A percentile compares a stretch with the other conserved stretches of the same genome.
Conservation (phyloP, 176 grass and related monocot species). For the Guadua angustifolia region DNA sequence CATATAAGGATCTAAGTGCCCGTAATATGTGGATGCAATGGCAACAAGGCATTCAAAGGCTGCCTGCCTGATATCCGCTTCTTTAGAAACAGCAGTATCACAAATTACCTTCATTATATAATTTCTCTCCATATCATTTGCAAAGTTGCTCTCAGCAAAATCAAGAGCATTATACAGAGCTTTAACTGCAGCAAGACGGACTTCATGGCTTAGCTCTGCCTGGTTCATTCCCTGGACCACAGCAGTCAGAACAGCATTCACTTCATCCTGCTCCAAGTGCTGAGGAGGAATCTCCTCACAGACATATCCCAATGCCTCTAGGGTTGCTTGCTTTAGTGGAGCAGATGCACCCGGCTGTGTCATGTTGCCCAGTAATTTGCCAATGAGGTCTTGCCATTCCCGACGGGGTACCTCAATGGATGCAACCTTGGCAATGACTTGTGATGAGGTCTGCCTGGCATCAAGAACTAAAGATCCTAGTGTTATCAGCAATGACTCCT, state of each 20-base stretch:
- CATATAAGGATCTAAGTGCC: slow-evolving; percentile 70
- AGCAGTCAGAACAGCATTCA: slow-evolving; percentile 82
- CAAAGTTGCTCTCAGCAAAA: slow-evolving; percentile 90
- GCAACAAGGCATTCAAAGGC: slow-evolving; percentile 89
- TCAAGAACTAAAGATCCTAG: slow-evolving; percentile 72
- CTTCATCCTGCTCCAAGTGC: slow-evolving; percentile 76
- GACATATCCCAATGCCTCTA: slow-evolving; percentile 89
- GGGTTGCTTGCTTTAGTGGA: slow-evolving; percentile 79
- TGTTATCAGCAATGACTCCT: slow-evolving; percentile 81
- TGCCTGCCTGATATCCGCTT: slow-evolving; percentile 78
- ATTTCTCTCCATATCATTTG: slow-evolving; percentile 87
- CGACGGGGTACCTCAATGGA: slow-evolving; percentile 85
- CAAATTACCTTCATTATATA: slow-evolving; percentile 95
- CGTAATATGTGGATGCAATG: slow-evolving; percentile 89
- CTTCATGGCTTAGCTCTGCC: slow-evolving; percentile 66
- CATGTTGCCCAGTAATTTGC: slow-evolving; percentile 69
- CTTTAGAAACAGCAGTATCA: slow-evolving; percentile 78
- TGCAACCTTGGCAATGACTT: slow-evolving; percentile 94
- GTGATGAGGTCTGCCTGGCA: slow-evolving; percentile 85
- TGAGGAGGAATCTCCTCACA: slow-evolving; percentile 87
- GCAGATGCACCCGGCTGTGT: slow-evolving; percentile 55
- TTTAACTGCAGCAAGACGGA: slow-evolving; percentile 74
- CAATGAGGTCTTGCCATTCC: slow-evolving; percentile 94
- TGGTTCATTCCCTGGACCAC: slow-evolving; percentile 87
- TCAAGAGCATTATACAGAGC: slow-evolving; percentile 86